Evolutionary conservation across 2,329 filamentous ascomycete species (phyloP).

Genomic region (Hymenoscyphus occultus): DNA sequence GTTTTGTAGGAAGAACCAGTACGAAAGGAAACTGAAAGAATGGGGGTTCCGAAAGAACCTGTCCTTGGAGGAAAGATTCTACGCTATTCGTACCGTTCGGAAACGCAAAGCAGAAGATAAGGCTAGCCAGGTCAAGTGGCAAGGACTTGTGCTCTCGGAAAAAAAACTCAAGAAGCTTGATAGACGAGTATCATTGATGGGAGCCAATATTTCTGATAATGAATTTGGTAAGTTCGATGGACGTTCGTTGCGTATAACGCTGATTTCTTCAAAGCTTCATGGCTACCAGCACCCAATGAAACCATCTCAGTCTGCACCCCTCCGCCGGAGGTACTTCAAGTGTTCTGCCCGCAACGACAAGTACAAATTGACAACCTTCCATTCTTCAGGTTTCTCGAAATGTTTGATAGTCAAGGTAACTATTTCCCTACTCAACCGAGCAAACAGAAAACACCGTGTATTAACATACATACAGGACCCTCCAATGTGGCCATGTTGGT

Average conservation of each 20-base stretch:
- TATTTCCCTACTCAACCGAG: background rate
- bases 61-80: background rate
- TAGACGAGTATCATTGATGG: background rate
- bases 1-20: background rate
- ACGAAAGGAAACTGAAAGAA: background rate
- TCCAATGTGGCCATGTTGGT: background rate
- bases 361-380: background rate
- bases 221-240: background rate
- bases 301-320: background rate
- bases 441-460: background rate
- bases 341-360: background rate
- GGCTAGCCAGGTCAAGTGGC: background rate
- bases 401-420: background rate
- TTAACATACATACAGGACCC: background rate
- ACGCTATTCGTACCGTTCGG: background rate
- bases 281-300: background rate
- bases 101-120: conserved; percentile 2
- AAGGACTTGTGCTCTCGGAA: background rate
- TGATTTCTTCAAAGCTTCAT: background rate
- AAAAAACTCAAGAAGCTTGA: background rate
- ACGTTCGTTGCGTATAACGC: background rate
- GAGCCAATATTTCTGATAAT: no score
- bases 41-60: background rate
- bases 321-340: background rate
- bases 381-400: conserved; percentile 4